Conservation (phyloP, 2,329 filamentous ascomycete genomes). For the Aphanocladium album region DNA sequence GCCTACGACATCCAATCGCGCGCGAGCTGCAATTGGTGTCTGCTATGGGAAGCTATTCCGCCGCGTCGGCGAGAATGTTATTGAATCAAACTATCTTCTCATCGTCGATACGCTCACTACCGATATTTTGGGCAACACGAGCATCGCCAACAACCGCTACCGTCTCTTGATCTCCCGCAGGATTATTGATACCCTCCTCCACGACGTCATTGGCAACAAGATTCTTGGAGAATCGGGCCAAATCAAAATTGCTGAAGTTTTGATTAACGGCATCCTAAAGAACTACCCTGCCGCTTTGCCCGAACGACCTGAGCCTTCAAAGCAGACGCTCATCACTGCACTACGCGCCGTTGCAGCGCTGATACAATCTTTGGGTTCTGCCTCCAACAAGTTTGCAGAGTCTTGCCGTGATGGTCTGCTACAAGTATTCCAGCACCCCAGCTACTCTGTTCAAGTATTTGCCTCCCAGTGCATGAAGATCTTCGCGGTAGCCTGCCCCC, state of each 20-base stretch:
- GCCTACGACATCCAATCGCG: constrained; percentile 70
- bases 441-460: constrained; percentile 92
- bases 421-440: constrained; percentile 88
- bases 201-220: constrained; percentile 73
- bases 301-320: constrained; percentile 82
- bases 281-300: constrained; percentile 89
- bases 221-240: constrained; percentile 89
- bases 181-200: constrained; percentile 77
- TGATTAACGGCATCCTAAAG: constrained; percentile 86
- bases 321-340: constrained; percentile 74
- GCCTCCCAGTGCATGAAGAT: constrained; percentile 79
- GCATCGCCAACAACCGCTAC: constrained; percentile 79
- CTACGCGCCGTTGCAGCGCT: constrained; percentile 76
- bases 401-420: constrained; percentile 78
- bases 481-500: constrained; percentile 85
- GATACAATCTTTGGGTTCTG: constrained; percentile 75
- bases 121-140: constrained; percentile 72
- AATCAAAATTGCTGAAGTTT: constrained; percentile 69
- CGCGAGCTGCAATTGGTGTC: constrained; percentile 76
- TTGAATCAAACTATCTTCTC: constrained; percentile 75
- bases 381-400: constrained; percentile 74
- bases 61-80: constrained; percentile 72
- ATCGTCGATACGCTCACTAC: constrained; percentile 77
- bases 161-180: constrained; percentile 78
- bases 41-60: constrained; percentile 81